phyloP scores from a whole-genome alignment of 2,329 filamentous ascomycete species.

The Apiospora hydei region DNA sequence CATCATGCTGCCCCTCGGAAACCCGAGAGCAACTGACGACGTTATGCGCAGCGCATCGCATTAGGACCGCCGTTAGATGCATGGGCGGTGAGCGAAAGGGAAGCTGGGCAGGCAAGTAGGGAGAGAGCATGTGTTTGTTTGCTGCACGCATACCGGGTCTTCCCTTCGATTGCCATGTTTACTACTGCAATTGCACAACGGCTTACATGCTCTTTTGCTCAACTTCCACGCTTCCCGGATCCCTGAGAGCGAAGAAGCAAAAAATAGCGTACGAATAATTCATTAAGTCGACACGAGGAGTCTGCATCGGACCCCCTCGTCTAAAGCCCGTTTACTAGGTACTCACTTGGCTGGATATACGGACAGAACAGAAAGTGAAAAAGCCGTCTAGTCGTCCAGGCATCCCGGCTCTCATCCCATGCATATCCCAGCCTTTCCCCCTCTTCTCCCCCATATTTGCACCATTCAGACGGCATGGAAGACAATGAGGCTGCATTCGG shows the following conservation, averaged over 20 bases:
- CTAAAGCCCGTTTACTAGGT: not conserved
- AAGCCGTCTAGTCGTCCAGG: not conserved
- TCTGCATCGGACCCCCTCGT: not conserved
- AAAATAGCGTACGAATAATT: not conserved
- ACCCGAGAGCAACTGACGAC: slow-evolving; percentile 10
- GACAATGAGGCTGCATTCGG: slow-evolving; percentile 3
- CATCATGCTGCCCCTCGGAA: slow-evolving; percentile 1
- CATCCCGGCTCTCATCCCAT: not conserved
- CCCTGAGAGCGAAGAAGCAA: slow-evolving; percentile 11
- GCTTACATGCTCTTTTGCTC: not conserved
- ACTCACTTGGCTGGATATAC: not conserved
- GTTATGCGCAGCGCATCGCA: slow-evolving; percentile 9
- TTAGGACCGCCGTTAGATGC: not conserved
- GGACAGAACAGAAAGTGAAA: not conserved
- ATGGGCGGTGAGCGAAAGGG: slow-evolving; percentile 1
- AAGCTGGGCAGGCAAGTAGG: not conserved
- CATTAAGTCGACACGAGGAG: slow-evolving; percentile 8
- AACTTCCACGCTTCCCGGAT: not conserved
- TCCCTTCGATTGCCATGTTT: not conserved
- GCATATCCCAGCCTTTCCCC: not conserved
- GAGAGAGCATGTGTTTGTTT: slow-evolving; percentile 8
- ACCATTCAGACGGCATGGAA: not conserved
- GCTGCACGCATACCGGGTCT: not conserved
- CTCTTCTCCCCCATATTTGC: not conserved
- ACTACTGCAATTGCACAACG: not conserved